Evolutionary conservation across 208 protist species (phyloP), one percentile per base, ranked within the genome.

Genomic region (Trypanosomatidae sp.): DNA sequence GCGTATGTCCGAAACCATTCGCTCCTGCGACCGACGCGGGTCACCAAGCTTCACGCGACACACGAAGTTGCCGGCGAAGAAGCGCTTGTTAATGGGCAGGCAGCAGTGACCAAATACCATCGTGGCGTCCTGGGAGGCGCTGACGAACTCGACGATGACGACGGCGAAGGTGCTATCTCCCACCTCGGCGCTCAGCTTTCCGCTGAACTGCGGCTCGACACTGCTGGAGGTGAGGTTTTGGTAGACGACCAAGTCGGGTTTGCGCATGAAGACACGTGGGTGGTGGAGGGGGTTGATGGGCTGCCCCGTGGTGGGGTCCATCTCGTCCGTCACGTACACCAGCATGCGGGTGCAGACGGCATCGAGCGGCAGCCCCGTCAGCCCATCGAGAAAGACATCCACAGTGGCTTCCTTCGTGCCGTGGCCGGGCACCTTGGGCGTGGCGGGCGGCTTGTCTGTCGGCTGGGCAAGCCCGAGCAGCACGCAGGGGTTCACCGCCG

Each of bases 121-220:
- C 7, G 81, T 83, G 3, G 55, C 36, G 8, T 56, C 30, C 39
- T 80, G 53, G n/a, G n/a, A 28, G 9, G 22, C 60, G n/a, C 65
- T 87, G 53, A 91, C 70, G 71, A 90, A 95, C 75, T 95, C 88
- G 33, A 92, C 81, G 41, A 95, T 85, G 41, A 87, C 81, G 25
- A 95, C 69, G 2, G 83, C 86, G 62, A 77, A 60, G 19, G 82
- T 77, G 33, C 53, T 6, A n/a, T 70, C 59, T 12, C 75, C 36
- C 0, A 73, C 68, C 4, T 52, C 66, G 15, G 46, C 70, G 76
- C 67, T 71, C 33, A 88, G 30, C 53, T 76, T 73, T 6, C 69
- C 75, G 12, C 49, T 46, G 60, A 93, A 92, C 59, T 74, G 66
- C 15, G 86, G 88, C 77, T 85, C 79, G 4, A 80, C 47, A 47